Conservation (phyloP, 108 stramenopile species). For the Nitzschia inconspicua region DNA sequence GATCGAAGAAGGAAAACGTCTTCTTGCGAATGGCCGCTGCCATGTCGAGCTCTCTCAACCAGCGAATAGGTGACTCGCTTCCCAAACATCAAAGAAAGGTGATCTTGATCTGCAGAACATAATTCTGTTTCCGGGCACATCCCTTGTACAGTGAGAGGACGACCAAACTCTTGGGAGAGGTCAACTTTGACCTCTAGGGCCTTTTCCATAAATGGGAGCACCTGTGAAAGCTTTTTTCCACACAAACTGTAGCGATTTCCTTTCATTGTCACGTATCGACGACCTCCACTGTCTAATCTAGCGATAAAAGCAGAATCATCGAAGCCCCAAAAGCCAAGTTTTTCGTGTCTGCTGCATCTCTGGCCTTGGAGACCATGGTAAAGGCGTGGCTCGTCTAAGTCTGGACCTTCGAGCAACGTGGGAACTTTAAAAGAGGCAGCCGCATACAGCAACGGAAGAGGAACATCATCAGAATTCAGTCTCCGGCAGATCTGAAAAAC, state of each 20-base stretch:
- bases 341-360: constrained; percentile 31
- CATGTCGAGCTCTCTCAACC: constrained; percentile 65
- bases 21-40: constrained; percentile 84
- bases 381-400: not conserved
- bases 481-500: constrained; percentile 44
- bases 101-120: not conserved
- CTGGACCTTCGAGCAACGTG: not conserved
- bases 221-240: constrained; percentile 46
- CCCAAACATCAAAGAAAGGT: not conserved
- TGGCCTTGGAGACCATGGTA: not conserved
- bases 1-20: constrained; percentile 73
- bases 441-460: constrained; percentile 46
- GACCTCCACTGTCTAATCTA: constrained; percentile 31
- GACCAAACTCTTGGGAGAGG: constrained; percentile 29
- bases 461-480: constrained; percentile 21
- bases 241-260: constrained; percentile 64
- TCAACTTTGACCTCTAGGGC: constrained; percentile 63
- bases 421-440: constrained; percentile 28
- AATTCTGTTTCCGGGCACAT: not conserved
- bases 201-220: constrained; percentile 75
- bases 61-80: constrained; percentile 28
- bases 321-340: constrained; percentile 86
- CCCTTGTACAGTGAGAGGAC: constrained; percentile 4
- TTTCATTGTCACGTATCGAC: constrained; percentile 63
- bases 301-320: constrained; percentile 72